These are phyloP conservation scores for Capsella bursapastoris DNA, from an alignment of 345 rosid genomes.

Conservation along the genomic window DNA sequence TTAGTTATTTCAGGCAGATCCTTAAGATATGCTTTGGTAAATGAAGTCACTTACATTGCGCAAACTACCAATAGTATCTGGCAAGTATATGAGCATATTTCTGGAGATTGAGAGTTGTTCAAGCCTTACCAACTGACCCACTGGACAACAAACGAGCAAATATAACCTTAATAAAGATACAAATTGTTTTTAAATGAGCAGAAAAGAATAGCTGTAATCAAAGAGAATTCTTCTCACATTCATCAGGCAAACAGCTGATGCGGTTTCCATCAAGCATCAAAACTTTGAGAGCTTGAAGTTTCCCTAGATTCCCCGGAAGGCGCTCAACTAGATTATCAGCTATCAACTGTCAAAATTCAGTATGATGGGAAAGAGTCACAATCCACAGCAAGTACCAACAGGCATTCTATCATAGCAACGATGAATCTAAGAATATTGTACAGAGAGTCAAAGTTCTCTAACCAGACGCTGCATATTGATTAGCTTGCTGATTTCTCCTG, in stretches of 20 bases:
- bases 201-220: slow-evolving; percentile 24
- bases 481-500: slow-evolving; percentile 76
- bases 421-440: neutral
- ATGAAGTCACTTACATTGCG: slow-evolving; percentile 72
- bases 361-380: neutral
- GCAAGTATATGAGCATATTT: slow-evolving; percentile 72
- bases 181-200: neutral
- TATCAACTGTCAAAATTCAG: slow-evolving; percentile 58
- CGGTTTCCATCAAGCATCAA: slow-evolving; percentile 87
- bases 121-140: slow-evolving; percentile 95
- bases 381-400: neutral
- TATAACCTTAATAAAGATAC: neutral
- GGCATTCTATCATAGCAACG: neutral
- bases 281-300: slow-evolving; percentile 83
- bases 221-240: slow-evolving; percentile 65
- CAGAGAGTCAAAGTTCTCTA: slow-evolving; percentile 33
- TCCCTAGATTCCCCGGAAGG: slow-evolving; percentile 82
- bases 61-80: slow-evolving; percentile 92
- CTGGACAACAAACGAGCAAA: slow-evolving; percentile 44
- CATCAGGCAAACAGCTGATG: slow-evolving; percentile 83
- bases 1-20: neutral
- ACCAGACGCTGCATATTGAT: slow-evolving; percentile 93
- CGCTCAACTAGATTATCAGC: slow-evolving; percentile 70
- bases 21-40: slow-evolving; percentile 27
- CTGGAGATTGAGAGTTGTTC: slow-evolving; percentile 79